Conservation (phyloP, 177 flowering plant species). For the Vitis hybrid region DNA sequence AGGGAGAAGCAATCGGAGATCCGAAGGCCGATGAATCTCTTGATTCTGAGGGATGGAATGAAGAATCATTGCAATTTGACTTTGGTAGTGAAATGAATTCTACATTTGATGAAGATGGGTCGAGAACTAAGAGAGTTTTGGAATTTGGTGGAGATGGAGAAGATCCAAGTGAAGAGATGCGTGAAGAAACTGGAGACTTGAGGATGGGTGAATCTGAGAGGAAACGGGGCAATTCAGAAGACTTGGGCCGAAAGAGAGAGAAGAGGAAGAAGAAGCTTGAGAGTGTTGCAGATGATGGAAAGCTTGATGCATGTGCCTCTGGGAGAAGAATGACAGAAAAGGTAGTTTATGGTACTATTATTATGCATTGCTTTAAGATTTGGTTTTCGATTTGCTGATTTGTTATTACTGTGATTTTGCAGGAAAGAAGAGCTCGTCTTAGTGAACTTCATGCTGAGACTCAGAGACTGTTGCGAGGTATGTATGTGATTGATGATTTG, state of each 20-base stretch:
- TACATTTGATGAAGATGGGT: too few relatives aligned
- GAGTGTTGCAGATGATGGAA: conserved; percentile 24
- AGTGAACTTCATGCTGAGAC: conserved; percentile 69
- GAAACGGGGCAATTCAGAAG: conserved; percentile 20
- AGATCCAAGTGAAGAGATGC: conserved; percentile 8
- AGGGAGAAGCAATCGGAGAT: conserved; percentile 12
- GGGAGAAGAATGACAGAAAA: conserved; percentile 42
- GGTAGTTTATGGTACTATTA: conserved; percentile 29
- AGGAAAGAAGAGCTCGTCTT: conserved; percentile 61
- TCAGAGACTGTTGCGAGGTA: conserved; percentile 83
- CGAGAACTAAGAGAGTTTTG: neutral
- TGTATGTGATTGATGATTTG: neutral
- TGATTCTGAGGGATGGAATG: too few relatives aligned
- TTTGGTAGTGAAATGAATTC: too few relatives aligned
- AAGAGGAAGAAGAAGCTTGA: conserved; percentile 39
- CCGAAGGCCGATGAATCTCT: neutral
- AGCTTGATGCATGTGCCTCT: conserved; percentile 17
- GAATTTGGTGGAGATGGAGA: conserved; percentile 16
- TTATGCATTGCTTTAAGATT: neutral
- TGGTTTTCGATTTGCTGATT: neutral
- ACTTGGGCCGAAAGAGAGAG: conserved; percentile 13
- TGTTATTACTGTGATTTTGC: conserved; percentile 8
- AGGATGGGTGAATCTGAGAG: conserved; percentile 19
- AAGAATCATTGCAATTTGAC: too few relatives aligned
- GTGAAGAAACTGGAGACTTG: conserved; percentile 8